Conservation (phyloP, 1,139 yeast species). For the Debaryomycetaceae sp. region DNA sequence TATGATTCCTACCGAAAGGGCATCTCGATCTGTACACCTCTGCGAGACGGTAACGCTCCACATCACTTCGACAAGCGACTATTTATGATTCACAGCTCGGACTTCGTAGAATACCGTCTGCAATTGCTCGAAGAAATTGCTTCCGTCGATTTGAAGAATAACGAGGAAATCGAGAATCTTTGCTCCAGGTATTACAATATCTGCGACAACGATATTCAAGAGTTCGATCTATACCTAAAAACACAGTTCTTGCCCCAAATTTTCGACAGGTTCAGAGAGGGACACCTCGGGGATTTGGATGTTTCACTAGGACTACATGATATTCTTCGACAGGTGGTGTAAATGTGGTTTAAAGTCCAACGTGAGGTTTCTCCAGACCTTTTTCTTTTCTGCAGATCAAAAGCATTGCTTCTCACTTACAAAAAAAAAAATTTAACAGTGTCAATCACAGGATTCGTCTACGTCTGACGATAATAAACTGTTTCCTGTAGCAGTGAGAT, state of each 20-base stretch:
- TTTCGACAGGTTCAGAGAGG: neutral
- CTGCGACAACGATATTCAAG: conserved; percentile 1
- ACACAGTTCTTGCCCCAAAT: conserved; percentile 1
- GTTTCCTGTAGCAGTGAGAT: conserved; percentile 23
- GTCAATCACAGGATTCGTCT: neutral
- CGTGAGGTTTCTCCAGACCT: no score
- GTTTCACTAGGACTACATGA: neutral
- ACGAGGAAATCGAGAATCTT: neutral
- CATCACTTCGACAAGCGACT: neutral
- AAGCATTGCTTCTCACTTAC: neutral
- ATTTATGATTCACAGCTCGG: conserved; percentile 11
- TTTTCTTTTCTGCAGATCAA: neutral
- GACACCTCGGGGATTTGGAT: neutral
- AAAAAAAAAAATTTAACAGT: no score
- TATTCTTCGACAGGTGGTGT: neutral
- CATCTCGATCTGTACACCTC: neutral
- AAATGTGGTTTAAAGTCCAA: no score
- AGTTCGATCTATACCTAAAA: conserved; percentile 5
- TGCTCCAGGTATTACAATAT: conserved; percentile 6
- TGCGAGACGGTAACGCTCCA: neutral
- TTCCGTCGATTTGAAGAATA: conserved; percentile 1
- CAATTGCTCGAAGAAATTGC: conserved; percentile 5
- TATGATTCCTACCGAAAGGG: conserved; percentile 9
- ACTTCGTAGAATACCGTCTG: conserved; percentile 14
- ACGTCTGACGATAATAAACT: neutral